A percentile compares a stretch with the other conserved stretches of the same genome.
These are phyloP conservation scores for Lyophyllum decastes DNA, from an alignment of 768 basidiomycete species.

Conservation along the genomic window DNA sequence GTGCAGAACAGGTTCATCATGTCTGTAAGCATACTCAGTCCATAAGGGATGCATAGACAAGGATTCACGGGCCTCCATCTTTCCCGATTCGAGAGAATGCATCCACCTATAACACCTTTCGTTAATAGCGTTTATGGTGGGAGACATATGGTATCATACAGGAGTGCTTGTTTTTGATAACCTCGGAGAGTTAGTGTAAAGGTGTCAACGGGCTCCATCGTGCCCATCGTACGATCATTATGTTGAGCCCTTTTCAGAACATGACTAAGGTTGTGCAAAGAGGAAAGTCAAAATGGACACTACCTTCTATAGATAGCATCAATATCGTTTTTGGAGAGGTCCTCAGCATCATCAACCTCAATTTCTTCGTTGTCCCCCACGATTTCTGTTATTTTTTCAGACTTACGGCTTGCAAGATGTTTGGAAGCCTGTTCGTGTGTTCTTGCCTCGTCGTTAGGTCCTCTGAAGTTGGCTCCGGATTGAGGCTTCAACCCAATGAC, in stretches of 20 bases:
- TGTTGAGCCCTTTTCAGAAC: conserved; percentile 68
- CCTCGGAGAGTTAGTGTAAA: conserved; percentile 77
- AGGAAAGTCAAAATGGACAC: conserved; percentile 10
- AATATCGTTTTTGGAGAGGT: conserved; percentile 78
- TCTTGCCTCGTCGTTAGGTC: conserved; percentile 32
- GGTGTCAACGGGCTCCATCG: conserved; percentile 78
- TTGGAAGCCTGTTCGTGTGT: conserved; percentile 42
- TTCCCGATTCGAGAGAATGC: conserved; percentile 81
- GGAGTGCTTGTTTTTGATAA: conserved; percentile 93
- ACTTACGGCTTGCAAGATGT: conserved; percentile 37
- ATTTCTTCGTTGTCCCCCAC: conserved; percentile 81
- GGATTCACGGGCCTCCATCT: conserved; percentile 66
- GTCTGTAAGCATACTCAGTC: conserved; percentile 63
- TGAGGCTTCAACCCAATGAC: conserved; percentile 69
- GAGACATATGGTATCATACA: conserved; percentile 39
- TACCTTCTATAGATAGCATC: conserved; percentile 85
- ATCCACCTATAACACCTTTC: conserved; percentile 68
- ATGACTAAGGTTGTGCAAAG: neutral
- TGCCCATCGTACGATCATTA: conserved; percentile 72
- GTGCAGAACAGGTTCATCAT: neutral
- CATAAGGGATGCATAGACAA: conserved; percentile 90
- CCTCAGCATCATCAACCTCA: conserved; percentile 83
- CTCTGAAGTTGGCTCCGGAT: conserved; percentile 39
- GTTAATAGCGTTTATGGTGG: neutral
- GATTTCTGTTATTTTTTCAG: conserved; percentile 61